Evolutionary conservation across 306 rosid species (phyloP).

Genomic region (Trifolium fragiferum): DNA sequence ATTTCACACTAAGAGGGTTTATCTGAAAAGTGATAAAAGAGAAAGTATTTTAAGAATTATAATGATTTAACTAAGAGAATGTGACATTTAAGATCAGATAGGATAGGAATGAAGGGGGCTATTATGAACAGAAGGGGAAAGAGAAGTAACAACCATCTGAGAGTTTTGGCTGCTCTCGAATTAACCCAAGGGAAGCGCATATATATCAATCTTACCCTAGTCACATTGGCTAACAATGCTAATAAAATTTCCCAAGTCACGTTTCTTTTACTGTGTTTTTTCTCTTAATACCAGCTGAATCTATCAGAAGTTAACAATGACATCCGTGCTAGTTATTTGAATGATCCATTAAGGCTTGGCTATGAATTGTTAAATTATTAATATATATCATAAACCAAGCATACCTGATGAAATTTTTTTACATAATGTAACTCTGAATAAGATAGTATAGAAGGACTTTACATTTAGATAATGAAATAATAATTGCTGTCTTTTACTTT

Average conservation of each 20-base stretch:
- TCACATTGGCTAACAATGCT: neutral
- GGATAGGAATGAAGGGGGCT: neutral
- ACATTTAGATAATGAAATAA: too few relatives aligned
- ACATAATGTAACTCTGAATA: too few relatives aligned
- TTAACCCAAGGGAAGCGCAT: neutral
- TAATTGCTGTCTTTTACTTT: too few relatives aligned
- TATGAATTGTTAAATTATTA: neutral
- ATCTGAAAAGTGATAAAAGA: neutral
- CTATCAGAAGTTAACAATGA: neutral
- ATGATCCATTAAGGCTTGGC: slow-evolving; percentile 18
- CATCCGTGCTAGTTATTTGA: slow-evolving; percentile 12
- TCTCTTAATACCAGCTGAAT: neutral
- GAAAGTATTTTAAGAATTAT: too few relatives aligned
- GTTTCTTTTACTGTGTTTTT: neutral
- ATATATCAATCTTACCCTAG: neutral
- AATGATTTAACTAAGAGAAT: neutral
- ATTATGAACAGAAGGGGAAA: neutral
- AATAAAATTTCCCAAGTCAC: neutral
- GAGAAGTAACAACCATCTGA: neutral
- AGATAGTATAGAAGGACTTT: too few relatives aligned
- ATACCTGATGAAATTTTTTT: too few relatives aligned
- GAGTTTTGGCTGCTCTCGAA: neutral
- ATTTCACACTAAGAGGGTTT: neutral
- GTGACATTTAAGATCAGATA: neutral
- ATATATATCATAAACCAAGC: neutral